These are phyloP conservation scores for Scheffersomyces lignosus DNA, from an alignment of 805 yeast genomes.

Conservation along the genomic window DNA sequence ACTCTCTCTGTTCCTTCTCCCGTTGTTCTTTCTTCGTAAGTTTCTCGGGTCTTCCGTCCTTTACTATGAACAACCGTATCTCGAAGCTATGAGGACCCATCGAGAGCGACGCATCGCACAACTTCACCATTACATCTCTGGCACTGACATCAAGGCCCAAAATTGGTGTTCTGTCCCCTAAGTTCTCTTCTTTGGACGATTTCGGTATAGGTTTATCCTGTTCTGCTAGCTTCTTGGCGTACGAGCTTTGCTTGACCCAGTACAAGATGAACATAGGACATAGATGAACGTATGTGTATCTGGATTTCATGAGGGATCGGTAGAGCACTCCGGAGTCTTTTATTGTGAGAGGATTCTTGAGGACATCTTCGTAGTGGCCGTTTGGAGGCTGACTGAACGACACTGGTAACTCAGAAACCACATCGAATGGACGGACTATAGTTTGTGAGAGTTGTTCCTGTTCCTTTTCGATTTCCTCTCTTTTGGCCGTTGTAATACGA, in stretches of 20 bases:
- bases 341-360: constrained; percentile 66
- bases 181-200: constrained; percentile 15
- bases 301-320: constrained; percentile 69
- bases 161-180: constrained; percentile 30
- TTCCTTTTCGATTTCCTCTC: constrained; percentile 44
- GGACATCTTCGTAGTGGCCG: constrained; percentile 44
- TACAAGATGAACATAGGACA: constrained; percentile 71
- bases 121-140: constrained; percentile 84
- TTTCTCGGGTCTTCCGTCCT: constrained; percentile 63
- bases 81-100: constrained; percentile 86
- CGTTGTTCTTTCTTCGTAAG: constrained; percentile 17
- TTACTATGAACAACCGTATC: constrained; percentile 75
- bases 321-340: constrained; percentile 74
- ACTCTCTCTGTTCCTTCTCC: constrained; percentile 18
- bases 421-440: constrained; percentile 62
- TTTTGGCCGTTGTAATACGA: constrained; percentile 40
- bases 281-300: constrained; percentile 58
- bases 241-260: constrained; percentile 73
- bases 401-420: constrained; percentile 66
- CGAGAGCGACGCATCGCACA: constrained; percentile 70
- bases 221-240: constrained; percentile 46
- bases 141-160: constrained; percentile 49
- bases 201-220: constrained; percentile 38
- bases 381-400: constrained; percentile 65
- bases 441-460: constrained; percentile 34